Base-by-base conservation (phyloP, 139 green algal genomes). In the Tetradesmus lagerheimii region DNA sequence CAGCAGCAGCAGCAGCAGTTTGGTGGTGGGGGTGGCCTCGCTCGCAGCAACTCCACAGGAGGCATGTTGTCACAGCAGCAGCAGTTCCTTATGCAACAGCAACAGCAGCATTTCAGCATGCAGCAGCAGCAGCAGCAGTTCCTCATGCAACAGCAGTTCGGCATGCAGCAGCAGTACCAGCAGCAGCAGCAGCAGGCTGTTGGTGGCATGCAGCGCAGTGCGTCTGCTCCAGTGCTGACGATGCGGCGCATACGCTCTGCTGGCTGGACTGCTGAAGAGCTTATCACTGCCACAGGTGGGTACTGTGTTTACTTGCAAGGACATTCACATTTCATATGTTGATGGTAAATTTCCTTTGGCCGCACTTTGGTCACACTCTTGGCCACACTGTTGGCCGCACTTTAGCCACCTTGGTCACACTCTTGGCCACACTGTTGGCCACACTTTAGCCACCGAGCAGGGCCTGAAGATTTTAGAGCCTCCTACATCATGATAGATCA, bases 261-360 rank as follows among this genome's bases (percentile, higher is more conserved):
- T n/a, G 85, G 74, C 34, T 83, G 85, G 85, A 38, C 76, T 4
- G 20, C 45, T 25, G 85, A 84, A 45, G 74, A 83, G 74, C 45
- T 89, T 9, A 41, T 89, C 23, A 83, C 43, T 18, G 64, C 88
- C 27, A 83, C 88, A 80, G 83, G 83, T 25, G 57, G 5, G 43
- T 18, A 23, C n/a, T n/a, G n/a, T n/a, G n/a, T n/a, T n/a, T n/a
- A n/a, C n/a, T n/a, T n/a, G n/a, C n/a, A n/a, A n/a, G n/a, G n/a
- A n/a, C n/a, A n/a, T n/a, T n/a, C n/a, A n/a, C n/a, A n/a, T n/a
- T n/a, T n/a, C n/a, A n/a, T n/a, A n/a, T n/a, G n/a, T n/a, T n/a
- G n/a, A n/a, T n/a, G n/a, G n/a, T n/a, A n/a, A n/a, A n/a, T n/a
- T n/a, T n/a, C n/a, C n/a, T n/a, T n/a, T n/a, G n/a, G n/a, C n/a